These are phyloP conservation scores for Paramecium octaurelia DNA, from an alignment of 73 alveolate genomes.

Conservation along the genomic window DNA sequence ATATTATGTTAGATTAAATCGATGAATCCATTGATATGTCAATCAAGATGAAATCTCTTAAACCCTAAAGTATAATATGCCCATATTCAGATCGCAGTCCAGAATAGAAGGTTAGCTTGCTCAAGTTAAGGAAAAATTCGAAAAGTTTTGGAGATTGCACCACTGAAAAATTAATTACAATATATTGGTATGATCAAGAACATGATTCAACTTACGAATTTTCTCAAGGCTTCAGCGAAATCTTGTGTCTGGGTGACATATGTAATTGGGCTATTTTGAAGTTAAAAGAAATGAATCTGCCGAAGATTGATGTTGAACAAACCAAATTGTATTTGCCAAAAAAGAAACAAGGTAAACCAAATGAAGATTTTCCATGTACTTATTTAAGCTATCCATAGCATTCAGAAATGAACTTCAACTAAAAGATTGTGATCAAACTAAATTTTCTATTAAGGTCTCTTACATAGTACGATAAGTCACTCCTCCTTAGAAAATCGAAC, in stretches of 20 bases:
- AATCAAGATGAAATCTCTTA: background rate
- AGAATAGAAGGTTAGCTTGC: background rate
- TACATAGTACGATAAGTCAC: background rate
- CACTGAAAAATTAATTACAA: background rate
- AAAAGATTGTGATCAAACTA: background rate
- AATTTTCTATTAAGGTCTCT: background rate
- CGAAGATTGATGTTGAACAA: background rate
- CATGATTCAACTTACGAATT: background rate
- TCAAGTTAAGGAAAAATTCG: background rate
- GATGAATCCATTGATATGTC: background rate
- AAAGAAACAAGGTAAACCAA: conserved; percentile 16
- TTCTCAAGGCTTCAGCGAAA: background rate
- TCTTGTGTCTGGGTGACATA: background rate
- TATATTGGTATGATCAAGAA: background rate
- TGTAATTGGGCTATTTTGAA: background rate
- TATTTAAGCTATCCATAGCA: background rate
- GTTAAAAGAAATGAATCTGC: background rate
- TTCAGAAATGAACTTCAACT: background rate
- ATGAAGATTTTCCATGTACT: conserved; percentile 42
- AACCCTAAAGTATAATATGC: background rate
- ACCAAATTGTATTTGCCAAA: background rate
- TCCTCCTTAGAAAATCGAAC: background rate
- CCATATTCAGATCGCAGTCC: background rate
- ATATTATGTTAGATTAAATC: background rate
- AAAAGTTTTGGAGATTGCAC: background rate